Percentiles rank a stretch among this genome's conserved stretches.
These are phyloP conservation scores for Globisporangium middletonii DNA, from an alignment of 352 stramenopile genomes.

Conservation along the genomic window DNA sequence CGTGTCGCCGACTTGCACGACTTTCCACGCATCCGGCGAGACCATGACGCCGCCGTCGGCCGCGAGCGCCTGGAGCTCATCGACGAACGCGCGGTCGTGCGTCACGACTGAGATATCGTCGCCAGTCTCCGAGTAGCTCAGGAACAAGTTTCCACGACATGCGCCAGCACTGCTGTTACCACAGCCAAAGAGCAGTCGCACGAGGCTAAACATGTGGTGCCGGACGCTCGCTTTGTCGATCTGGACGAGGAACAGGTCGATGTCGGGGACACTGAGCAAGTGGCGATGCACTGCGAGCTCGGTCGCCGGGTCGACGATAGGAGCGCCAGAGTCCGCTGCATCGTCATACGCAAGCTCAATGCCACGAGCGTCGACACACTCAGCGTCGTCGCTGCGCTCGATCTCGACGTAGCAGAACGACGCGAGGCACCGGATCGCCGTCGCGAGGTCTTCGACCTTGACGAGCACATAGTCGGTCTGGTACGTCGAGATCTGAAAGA, in stretches of 20 bases:
- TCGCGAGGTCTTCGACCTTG: conserved; percentile 48
- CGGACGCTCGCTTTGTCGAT: conserved; percentile 35
- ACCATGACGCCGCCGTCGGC: conserved; percentile 41
- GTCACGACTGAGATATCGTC: conserved; percentile 58
- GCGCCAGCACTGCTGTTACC: not conserved
- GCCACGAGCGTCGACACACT: not conserved
- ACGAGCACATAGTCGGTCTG: conserved; percentile 67
- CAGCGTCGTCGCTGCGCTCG: conserved; percentile 28
- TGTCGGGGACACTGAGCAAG: conserved; percentile 44
- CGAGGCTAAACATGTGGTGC: conserved; percentile 49
- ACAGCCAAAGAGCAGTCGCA: conserved; percentile 42
- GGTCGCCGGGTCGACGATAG: not conserved
- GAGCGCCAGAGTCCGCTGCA: no score
- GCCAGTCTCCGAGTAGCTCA: conserved; percentile 56
- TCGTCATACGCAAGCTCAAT: not conserved
- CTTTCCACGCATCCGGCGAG: conserved; percentile 54
- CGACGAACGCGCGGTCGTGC: conserved; percentile 34
- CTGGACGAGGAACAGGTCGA: conserved; percentile 51
- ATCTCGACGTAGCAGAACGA: conserved; percentile 53
- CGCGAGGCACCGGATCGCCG: conserved; percentile 36
- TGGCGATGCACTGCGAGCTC: conserved; percentile 33
- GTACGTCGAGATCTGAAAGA: conserved; percentile 73
- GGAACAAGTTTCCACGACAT: conserved; percentile 25
- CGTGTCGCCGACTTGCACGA: conserved; percentile 57
- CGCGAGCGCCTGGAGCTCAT: conserved; percentile 28